phyloP scores from a whole-genome alignment of 768 basidiomycete species.

The Neoboletus brunneissimus region DNA sequence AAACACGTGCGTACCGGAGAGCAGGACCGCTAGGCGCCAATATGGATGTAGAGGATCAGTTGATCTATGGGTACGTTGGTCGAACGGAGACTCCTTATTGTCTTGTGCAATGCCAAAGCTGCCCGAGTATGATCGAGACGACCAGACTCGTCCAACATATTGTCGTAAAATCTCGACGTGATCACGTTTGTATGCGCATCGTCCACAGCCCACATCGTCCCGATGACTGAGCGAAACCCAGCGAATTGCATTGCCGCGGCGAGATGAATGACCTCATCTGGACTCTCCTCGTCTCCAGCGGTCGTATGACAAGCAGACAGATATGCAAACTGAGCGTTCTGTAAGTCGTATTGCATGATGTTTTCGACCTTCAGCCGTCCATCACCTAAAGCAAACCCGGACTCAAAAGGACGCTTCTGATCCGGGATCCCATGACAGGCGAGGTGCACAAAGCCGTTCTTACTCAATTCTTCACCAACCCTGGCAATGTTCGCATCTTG shows the following conservation, averaged over 20 bases:
- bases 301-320: not conserved
- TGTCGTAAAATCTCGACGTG: not conserved
- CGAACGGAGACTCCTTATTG: not conserved
- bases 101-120: not conserved
- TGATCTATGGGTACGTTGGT: not conserved
- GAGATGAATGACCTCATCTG: slow-evolving; percentile 3
- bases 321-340: slow-evolving; percentile 10
- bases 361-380: not conserved
- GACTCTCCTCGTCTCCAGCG: not conserved
- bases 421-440: slow-evolving; percentile 20
- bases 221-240: slow-evolving; percentile 9
- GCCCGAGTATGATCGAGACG: not conserved
- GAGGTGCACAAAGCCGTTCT: too few relatives aligned
- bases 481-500: too few relatives aligned
- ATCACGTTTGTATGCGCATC: not conserved
- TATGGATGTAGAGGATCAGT: slow-evolving; percentile 1
- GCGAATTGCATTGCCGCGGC: slow-evolving; percentile 3
- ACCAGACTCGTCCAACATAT: not conserved
- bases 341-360: slow-evolving; percentile 7
- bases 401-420: not conserved
- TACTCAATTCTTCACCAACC: too few relatives aligned
- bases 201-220: slow-evolving; percentile 15
- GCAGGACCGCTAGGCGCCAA: not conserved
- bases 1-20: not conserved
- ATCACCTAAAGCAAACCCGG: not conserved